phyloP scores from a whole-genome alignment of 2,329 filamentous ascomycete genomes.

The Exophiala calicioides region DNA sequence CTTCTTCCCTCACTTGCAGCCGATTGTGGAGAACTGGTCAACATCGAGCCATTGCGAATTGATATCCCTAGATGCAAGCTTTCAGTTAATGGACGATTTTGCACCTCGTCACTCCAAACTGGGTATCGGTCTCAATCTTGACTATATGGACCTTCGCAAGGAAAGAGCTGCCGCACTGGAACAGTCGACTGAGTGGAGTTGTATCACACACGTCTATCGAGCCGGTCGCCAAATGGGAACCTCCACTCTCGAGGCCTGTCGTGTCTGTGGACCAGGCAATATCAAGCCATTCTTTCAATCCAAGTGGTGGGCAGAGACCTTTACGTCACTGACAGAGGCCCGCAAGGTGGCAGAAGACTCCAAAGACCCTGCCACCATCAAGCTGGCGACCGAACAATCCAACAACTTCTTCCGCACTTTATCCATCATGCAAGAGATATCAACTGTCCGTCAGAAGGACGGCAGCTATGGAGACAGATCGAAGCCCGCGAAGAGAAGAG shows the following conservation, averaged over 20 bases:
- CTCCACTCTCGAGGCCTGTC: constrained; percentile 35
- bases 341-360: constrained; percentile 42
- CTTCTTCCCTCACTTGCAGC: constrained; percentile 43
- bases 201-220: constrained; percentile 46
- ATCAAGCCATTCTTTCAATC: constrained; percentile 48
- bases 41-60: constrained; percentile 43
- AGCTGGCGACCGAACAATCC: constrained; percentile 39
- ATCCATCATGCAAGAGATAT: constrained; percentile 49
- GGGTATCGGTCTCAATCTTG: constrained; percentile 45
- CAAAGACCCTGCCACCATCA: constrained; percentile 35
- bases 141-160: constrained; percentile 42
- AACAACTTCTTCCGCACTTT: constrained; percentile 43
- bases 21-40: constrained; percentile 38
- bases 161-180: constrained; percentile 34
- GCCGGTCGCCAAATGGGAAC: constrained; percentile 35
- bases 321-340: constrained; percentile 45
- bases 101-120: constrained; percentile 44
- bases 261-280: constrained; percentile 33
- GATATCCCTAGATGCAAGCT: constrained; percentile 46
- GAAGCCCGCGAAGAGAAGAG: constrained; percentile 34
- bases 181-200: constrained; percentile 46
- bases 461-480: constrained; percentile 34
- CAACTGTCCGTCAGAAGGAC: constrained; percentile 35
- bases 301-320: constrained; percentile 47
- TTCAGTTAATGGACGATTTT: constrained; percentile 47